phyloP scores from a whole-genome alignment of 2,329 filamentous ascomycete genomes.

The Ophiosphaerella korrae region DNA sequence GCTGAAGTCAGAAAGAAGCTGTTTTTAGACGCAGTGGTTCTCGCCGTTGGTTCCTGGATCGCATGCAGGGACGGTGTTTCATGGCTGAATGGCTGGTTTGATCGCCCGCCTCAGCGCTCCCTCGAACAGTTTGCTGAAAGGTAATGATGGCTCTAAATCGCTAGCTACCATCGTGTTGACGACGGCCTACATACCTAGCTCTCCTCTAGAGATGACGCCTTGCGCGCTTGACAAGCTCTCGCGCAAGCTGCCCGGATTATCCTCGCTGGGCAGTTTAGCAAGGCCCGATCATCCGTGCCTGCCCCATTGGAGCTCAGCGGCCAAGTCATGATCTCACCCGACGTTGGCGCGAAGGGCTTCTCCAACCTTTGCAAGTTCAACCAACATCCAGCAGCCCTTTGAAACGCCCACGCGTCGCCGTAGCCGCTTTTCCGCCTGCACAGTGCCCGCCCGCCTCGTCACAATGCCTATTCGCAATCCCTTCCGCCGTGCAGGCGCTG shows the following conservation, averaged over 20 bases:
- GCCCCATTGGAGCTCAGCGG: constrained; percentile 23
- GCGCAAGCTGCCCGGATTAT: constrained; percentile 14
- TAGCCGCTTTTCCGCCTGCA: constrained; percentile 18
- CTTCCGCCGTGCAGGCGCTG: constrained; percentile 44
- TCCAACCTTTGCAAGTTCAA: constrained; percentile 10
- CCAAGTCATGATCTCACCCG: constrained; percentile 24
- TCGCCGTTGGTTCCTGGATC: constrained; percentile 29
- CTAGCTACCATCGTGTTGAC: too few relatives aligned
- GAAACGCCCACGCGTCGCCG: constrained; percentile 23
- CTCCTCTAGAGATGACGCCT: constrained; percentile 15
- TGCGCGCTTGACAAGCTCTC: constrained; percentile 1
- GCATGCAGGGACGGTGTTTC: constrained; percentile 34
- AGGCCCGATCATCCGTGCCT: constrained; percentile 11
- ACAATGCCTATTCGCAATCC: constrained; percentile 51
- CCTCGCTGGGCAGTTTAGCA: constrained; percentile 12
- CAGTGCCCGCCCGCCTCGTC: constrained; percentile 7
- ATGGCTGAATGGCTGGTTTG: constrained; percentile 12
- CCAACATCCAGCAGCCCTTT: constrained; percentile 21
- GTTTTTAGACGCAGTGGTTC: constrained; percentile 27
- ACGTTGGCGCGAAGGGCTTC: constrained; percentile 10
- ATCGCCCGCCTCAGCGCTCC: constrained; percentile 9
- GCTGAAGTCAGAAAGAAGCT: constrained; percentile 17
- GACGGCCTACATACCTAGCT: background rate
- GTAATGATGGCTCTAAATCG: background rate
- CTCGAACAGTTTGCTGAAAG: background rate